Evolutionary conservation across 2,329 filamentous ascomycete species (phyloP).

Genomic region (Torrubiella hemipterigena): DNA sequence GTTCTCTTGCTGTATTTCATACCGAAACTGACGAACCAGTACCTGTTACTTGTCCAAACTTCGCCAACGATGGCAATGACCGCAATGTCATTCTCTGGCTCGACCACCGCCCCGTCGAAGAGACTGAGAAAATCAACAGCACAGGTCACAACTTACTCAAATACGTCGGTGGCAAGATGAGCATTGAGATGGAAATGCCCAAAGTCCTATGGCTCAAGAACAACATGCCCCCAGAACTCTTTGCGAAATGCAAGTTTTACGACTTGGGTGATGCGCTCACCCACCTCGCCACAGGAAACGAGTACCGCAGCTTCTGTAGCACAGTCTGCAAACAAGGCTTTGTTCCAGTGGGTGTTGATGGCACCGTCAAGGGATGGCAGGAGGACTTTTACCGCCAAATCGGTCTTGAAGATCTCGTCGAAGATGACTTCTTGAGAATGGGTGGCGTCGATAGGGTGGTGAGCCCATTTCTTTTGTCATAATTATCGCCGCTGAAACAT

Average conservation of each 20-base stretch:
- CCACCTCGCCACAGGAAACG: conserved; percentile 83
- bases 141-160: conserved; percentile 86
- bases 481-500: conserved; percentile 7
- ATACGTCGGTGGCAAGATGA: conserved; percentile 97
- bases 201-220: conserved; percentile 99
- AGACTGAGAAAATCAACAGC: conserved; percentile 87
- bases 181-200: conserved; percentile 98
- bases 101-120: conserved; percentile 81
- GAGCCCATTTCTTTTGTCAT: conserved; percentile 39
- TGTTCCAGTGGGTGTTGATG: conserved; percentile 92
- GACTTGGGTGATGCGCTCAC: conserved; percentile 88
- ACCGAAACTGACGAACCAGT: conserved; percentile 84
- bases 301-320: conserved; percentile 89
- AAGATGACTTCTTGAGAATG: conserved; percentile 86
- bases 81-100: conserved; percentile 97
- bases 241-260: conserved; percentile 92
- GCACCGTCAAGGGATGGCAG: conserved; percentile 96
- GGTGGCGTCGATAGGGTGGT: conserved; percentile 93
- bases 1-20: conserved; percentile 84
- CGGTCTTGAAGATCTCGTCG: conserved; percentile 69
- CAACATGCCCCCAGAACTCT: conserved; percentile 86
- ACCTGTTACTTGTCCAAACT: conserved; percentile 79
- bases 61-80: conserved; percentile 63
- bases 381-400: conserved; percentile 84
- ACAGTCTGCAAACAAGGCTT: conserved; percentile 96